Conservation (phyloP, 208 protist species). For the Leptomonas pyrrhocoris region DNA sequence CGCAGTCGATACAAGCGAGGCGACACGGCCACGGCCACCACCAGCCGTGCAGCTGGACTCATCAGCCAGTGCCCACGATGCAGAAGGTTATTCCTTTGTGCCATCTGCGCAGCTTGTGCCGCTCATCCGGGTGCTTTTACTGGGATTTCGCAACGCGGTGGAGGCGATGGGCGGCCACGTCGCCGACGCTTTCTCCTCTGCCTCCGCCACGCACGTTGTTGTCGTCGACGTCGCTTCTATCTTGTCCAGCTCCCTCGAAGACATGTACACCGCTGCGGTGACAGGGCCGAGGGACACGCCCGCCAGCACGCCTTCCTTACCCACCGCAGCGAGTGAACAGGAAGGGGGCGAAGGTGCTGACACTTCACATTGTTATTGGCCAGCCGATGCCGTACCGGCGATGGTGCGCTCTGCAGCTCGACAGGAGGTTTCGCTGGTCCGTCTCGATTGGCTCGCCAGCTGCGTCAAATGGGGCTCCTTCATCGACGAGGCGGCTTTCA, state of each 20-base stretch:
- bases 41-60: background rate
- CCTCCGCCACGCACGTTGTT: slow-evolving; percentile 76
- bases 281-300: background rate
- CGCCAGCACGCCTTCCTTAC: background rate
- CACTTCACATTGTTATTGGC: slow-evolving; percentile 32
- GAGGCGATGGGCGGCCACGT: slow-evolving; percentile 62
- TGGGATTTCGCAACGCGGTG: slow-evolving; percentile 51
- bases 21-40: too few species aligned
- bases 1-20: background rate
- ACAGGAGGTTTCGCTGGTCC: slow-evolving; percentile 49
- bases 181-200: slow-evolving; percentile 35
- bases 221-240: slow-evolving; percentile 63
- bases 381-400: slow-evolving; percentile 3
- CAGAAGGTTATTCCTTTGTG: background rate
- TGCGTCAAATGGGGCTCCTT: slow-evolving; percentile 72
- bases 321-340: background rate
- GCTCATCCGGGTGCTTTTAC: slow-evolving; percentile 54
- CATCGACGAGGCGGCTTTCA: slow-evolving; percentile 47
- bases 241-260: slow-evolving; percentile 25
- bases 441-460: slow-evolving; percentile 47
- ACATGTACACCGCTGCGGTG: slow-evolving; percentile 17
- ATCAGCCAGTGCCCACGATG: background rate
- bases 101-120: slow-evolving; percentile 17
- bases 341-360: background rate
- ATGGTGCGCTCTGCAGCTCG: slow-evolving; percentile 16